Conservation (phyloP, 2,329 filamentous ascomycete genomes). For the Cucurbitaria berberidis region DNA sequence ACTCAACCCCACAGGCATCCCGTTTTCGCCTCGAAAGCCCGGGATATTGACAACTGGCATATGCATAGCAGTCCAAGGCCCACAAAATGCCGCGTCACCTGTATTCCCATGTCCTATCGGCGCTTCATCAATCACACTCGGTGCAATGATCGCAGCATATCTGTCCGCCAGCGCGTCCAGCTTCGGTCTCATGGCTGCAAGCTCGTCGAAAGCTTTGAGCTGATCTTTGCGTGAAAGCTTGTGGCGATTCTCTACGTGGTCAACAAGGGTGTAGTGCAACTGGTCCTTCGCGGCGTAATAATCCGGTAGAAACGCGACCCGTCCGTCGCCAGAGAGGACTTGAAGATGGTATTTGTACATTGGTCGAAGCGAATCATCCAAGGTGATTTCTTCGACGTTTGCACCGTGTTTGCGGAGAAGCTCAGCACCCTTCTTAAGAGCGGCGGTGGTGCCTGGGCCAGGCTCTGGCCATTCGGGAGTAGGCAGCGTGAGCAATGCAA, state of each 20-base stretch:
- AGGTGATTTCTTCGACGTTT: conserved; percentile 61
- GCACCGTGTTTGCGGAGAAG: conserved; percentile 57
- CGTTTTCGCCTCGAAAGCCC: conserved; percentile 63
- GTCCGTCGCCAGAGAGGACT: conserved; percentile 60
- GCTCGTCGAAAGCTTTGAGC: conserved; percentile 61
- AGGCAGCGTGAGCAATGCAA: conserved; percentile 58
- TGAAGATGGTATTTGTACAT: conserved; percentile 61
- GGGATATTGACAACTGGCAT: conserved; percentile 69
- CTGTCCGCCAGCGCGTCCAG: conserved; percentile 59
- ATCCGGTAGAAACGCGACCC: conserved; percentile 61
- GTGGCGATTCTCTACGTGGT: conserved; percentile 59
- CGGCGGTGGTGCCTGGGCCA: conserved; percentile 44
- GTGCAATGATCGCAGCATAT: conserved; percentile 64
- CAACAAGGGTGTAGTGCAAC: conserved; percentile 54
- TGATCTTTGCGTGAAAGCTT: conserved; percentile 55
- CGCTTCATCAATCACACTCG: conserved; percentile 66
- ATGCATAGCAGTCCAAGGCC: conserved; percentile 65
- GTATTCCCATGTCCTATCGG: conserved; percentile 61
- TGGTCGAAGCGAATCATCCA: conserved; percentile 58
- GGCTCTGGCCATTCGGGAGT: conserved; percentile 59
- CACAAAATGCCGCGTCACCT: conserved; percentile 61
- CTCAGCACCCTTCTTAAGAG: conserved; percentile 43
- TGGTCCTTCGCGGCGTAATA: conserved; percentile 57
- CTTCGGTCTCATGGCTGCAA: conserved; percentile 60
- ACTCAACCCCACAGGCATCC: conserved; percentile 66